Evolutionary conservation across 441 rosid genomes (phyloP).

Genomic region (Adansonia madagascariensis): DNA sequence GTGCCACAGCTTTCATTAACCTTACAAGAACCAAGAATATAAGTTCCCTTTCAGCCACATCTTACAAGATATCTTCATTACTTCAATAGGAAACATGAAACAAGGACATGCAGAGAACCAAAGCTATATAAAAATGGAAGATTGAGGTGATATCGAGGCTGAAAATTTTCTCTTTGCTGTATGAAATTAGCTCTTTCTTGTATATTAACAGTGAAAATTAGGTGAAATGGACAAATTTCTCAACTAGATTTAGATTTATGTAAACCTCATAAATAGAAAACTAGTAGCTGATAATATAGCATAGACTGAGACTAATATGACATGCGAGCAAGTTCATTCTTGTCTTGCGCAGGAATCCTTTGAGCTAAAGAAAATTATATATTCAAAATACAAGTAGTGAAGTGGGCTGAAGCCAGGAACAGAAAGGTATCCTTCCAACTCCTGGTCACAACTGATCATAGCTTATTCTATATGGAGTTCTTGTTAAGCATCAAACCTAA

Average conservation of each 20-base stretch:
- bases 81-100: neutral
- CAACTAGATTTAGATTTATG: neutral
- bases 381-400: neutral
- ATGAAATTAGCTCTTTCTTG: neutral
- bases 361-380: neutral
- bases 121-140: neutral
- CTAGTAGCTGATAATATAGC: neutral
- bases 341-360: neutral
- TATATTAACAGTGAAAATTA: neutral
- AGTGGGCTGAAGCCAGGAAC: neutral
- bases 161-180: neutral
- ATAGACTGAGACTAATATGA: neutral
- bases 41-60: neutral
- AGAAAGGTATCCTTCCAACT: neutral
- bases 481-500: neutral
- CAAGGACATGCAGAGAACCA: neutral
- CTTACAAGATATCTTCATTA: constrained; percentile 11
- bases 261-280: neutral
- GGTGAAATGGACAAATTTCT: neutral
- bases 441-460: neutral
- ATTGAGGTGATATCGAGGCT: neutral
- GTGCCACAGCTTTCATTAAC: constrained; percentile 4
- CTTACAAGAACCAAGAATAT: neutral
- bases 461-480: neutral
- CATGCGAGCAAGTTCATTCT: neutral